Percentiles rank a stretch among this genome's conserved stretches.
Evolutionary conservation across 805 yeast species (phyloP).

Genomic region (Wickerhamomyces chaumierensis): DNA sequence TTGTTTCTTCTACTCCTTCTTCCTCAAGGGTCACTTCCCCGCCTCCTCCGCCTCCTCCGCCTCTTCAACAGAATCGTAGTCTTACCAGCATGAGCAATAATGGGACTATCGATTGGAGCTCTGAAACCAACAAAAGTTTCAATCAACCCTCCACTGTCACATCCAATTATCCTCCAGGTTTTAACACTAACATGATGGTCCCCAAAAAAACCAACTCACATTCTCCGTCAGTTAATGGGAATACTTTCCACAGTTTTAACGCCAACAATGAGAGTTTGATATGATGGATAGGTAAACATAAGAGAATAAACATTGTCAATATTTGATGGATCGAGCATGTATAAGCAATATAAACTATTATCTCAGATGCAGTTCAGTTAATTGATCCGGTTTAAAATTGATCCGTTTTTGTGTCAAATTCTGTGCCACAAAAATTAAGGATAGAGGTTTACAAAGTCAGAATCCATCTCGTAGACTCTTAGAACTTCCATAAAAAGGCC

Average conservation of each 20-base stretch:
- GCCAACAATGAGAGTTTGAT: neutral
- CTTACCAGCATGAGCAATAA: neutral
- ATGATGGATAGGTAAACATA: too few relatives aligned
- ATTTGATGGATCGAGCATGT: too few relatives aligned
- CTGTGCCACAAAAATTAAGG: too few relatives aligned
- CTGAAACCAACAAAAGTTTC: slow-evolving; percentile 7
- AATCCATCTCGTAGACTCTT: too few relatives aligned
- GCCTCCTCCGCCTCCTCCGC: slow-evolving; percentile 5
- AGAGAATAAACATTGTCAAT: too few relatives aligned
- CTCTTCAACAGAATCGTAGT: neutral
- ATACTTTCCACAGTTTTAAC: neutral
- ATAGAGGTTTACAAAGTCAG: too few relatives aligned
- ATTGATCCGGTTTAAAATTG: too few relatives aligned
- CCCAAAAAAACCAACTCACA: neutral
- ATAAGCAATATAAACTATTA: too few relatives aligned
- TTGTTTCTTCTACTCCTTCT: slow-evolving; percentile 20
- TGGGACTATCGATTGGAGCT: slow-evolving; percentile 14
- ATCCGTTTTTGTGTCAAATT: too few relatives aligned
- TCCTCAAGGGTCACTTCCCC: slow-evolving; percentile 13
- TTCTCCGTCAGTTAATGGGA: neutral
- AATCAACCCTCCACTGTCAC: neutral
- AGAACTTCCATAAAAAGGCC: too few relatives aligned
- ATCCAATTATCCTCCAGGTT: slow-evolving; percentile 1
- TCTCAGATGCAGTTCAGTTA: too few relatives aligned
- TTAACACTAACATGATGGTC: neutral